Evolutionary conservation across 2,329 filamentous ascomycete genomes (phyloP).

Genomic region (Drechmeria coniospora): DNA sequence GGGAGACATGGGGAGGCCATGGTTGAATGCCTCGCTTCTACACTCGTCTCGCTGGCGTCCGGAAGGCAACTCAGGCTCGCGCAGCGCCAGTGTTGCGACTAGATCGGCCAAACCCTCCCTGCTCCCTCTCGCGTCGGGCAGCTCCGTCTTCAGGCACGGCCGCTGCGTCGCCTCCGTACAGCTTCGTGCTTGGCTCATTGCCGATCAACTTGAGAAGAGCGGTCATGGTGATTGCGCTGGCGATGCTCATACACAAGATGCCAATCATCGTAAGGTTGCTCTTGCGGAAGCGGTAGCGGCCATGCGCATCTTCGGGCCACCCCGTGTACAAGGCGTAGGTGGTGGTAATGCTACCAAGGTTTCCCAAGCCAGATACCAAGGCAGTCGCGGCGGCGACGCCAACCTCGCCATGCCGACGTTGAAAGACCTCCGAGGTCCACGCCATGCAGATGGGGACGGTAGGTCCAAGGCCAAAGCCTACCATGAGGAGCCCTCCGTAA

Average conservation of each 20-base stretch:
- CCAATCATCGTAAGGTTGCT: slow-evolving; percentile 84
- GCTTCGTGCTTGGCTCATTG: slow-evolving; percentile 33
- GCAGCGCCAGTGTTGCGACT: slow-evolving; percentile 17
- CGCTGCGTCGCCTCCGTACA: slow-evolving; percentile 20
- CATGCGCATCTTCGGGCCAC: slow-evolving; percentile 63
- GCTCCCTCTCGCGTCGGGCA: slow-evolving; percentile 38
- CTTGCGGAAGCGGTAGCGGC: slow-evolving; percentile 57
- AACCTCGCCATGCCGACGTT: slow-evolving; percentile 76
- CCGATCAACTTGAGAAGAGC: slow-evolving; percentile 44
- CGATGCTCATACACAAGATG: slow-evolving; percentile 64
- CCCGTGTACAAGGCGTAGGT: slow-evolving; percentile 83
- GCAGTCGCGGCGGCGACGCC: slow-evolving; percentile 77
- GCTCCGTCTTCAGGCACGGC: slow-evolving; percentile 43
- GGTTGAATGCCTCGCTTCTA: too few species aligned
- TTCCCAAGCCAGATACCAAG: slow-evolving; percentile 74
- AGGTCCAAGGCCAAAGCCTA: slow-evolving; percentile 79
- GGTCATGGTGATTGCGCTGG: slow-evolving; percentile 55
- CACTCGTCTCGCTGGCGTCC: too few species aligned
- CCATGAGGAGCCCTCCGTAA: slow-evolving; percentile 77
- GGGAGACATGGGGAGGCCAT: slow-evolving; percentile 3
- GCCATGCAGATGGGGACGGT: slow-evolving; percentile 91
- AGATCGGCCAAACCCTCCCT: slow-evolving; percentile 40
- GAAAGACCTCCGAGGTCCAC: slow-evolving; percentile 85
- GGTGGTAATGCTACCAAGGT: slow-evolving; percentile 71
- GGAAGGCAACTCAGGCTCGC: too few species aligned